Evolutionary conservation across 768 basidiomycete genomes (phyloP).

Genomic region (Lentinula raphanica): DNA sequence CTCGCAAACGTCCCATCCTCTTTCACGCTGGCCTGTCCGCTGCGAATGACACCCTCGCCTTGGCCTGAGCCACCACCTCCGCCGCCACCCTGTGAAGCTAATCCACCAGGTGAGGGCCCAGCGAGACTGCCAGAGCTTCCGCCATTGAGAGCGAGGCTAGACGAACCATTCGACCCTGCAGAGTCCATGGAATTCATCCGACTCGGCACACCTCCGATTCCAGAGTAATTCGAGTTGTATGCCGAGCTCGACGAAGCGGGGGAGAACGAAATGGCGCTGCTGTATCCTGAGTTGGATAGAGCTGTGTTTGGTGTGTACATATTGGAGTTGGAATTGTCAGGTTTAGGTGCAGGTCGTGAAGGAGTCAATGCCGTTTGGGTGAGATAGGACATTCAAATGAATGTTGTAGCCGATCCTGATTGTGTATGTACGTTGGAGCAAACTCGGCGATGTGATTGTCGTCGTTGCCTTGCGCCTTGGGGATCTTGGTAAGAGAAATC

Average conservation of each 20-base stretch:
- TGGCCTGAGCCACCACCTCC: not conserved
- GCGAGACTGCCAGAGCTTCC: conserved; percentile 18
- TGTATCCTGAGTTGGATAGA: conserved; percentile 54
- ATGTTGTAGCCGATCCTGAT: too few species aligned
- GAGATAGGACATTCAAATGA: conserved; percentile 1
- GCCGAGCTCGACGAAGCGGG: conserved; percentile 46
- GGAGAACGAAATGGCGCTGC: conserved; percentile 50
- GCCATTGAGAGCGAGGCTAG: conserved; percentile 12
- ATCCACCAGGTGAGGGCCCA: conserved; percentile 6
- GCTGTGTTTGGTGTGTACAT: conserved; percentile 34
- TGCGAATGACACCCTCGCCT: conserved; percentile 40
- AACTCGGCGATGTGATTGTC: too few species aligned
- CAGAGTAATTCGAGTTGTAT: conserved; percentile 64
- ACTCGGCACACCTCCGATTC: conserved; percentile 78
- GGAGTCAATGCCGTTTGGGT: conserved; percentile 53
- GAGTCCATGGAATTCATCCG: conserved; percentile 22
- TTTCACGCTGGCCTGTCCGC: conserved; percentile 81
- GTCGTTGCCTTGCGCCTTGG: too few species aligned
- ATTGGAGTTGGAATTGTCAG: conserved; percentile 36
- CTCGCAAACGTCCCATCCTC: conserved; percentile 85
- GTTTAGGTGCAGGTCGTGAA: conserved; percentile 72
- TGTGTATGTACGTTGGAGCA: too few species aligned
- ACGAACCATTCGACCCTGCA: conserved; percentile 26
- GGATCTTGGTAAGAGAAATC: too few species aligned
- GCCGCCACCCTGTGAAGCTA: conserved; percentile 9